Conservation (phyloP, 441 rosid genomes). For the Pelargonium fulgidum region DNA sequence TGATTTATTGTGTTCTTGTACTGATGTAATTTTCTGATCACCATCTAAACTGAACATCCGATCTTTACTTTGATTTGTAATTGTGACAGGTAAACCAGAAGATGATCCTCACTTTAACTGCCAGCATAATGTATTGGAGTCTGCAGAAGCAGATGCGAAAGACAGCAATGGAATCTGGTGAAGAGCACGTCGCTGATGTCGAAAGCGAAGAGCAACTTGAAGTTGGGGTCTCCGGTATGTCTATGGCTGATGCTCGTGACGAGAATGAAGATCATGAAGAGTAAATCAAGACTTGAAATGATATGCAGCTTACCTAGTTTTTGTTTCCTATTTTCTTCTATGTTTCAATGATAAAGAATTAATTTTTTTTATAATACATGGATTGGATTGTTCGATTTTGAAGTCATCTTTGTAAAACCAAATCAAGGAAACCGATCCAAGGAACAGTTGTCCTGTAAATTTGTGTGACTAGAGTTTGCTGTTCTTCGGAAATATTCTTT, state of each 20-base stretch:
- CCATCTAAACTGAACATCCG: neutral
- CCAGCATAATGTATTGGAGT: conserved; percentile 91
- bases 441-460: neutral
- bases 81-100: conserved; percentile 77
- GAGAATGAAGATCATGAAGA: conserved; percentile 15
- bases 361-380: neutral
- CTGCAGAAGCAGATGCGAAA: conserved; percentile 54
- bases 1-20: neutral
- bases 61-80: neutral
- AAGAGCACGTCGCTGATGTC: conserved; percentile 25
- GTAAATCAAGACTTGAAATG: neutral
- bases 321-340: neutral
- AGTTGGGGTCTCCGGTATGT: conserved; percentile 37
- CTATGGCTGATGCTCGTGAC: conserved; percentile 28
- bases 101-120: conserved; percentile 90
- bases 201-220: conserved; percentile 25
- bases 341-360: neutral
- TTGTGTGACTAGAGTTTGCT: neutral
- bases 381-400: neutral
- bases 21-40: neutral
- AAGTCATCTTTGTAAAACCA: neutral
- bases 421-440: neutral
- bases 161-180: conserved; percentile 22
- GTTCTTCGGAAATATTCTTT: neutral
- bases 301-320: conserved; percentile 1